phyloP scores from a whole-genome alignment of 1,284 basidiomycete species.

The Sporisorium iseilematis-ciliati region DNA sequence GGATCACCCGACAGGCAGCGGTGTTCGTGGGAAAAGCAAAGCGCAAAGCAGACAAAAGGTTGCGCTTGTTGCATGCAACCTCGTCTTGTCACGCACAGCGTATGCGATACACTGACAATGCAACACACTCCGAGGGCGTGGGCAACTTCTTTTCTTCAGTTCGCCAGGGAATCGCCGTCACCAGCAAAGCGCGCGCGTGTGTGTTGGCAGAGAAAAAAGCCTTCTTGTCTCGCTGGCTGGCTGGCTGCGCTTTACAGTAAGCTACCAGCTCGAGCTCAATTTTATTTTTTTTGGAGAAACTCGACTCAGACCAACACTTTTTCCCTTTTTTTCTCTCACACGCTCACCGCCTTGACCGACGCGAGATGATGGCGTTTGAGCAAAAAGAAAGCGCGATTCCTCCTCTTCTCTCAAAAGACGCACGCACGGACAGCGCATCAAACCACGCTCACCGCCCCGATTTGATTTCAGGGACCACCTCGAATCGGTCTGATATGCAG shows the following conservation, averaged over 20 bases:
- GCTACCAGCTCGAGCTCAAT: no score
- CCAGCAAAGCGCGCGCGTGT: conserved; percentile 8
- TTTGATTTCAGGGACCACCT: neutral
- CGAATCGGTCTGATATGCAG: no score
- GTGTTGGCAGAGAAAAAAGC: neutral
- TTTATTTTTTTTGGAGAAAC: neutral
- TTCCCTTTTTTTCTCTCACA: conserved; percentile 2
- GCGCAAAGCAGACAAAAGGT: no score
- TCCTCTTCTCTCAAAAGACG: neutral
- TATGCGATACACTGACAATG: neutral
- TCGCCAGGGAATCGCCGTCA: neutral
- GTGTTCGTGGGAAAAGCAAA: neutral
- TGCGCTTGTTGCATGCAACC: conserved; percentile 3
- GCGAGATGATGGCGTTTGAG: neutral
- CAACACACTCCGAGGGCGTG: conserved; percentile 10
- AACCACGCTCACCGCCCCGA: neutral
- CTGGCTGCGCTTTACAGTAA: neutral
- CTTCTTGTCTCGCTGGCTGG: conserved; percentile 3
- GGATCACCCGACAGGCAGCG: neutral
- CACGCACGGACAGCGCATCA: conserved; percentile 10
- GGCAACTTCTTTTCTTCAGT: conserved; percentile 4
- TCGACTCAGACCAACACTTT: conserved; percentile 11
- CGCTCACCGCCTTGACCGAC: conserved; percentile 7
- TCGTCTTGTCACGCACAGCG: neutral
- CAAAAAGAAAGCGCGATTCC: neutral